Conservation (phyloP, 2,329 filamentous ascomycete species). For the Aspergillus japonicus region DNA sequence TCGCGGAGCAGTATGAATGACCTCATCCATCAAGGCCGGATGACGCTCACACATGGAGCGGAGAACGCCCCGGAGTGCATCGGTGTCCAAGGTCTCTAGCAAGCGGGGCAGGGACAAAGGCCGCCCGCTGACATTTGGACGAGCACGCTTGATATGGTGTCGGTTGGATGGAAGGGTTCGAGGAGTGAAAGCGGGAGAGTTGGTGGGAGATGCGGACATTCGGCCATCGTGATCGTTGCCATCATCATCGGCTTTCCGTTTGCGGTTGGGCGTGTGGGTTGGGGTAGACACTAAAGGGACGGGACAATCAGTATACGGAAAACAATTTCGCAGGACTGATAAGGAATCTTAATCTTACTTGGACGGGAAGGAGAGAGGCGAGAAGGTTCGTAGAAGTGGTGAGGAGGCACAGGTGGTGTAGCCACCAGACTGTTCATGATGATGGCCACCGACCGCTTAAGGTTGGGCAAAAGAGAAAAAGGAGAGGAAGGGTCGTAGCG, state of each 20-base stretch:
- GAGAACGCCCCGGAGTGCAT: slow-evolving; percentile 81
- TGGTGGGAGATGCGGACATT: slow-evolving; percentile 85
- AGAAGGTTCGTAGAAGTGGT: slow-evolving; percentile 58
- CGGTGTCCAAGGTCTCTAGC: slow-evolving; percentile 87
- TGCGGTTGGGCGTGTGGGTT: slow-evolving; percentile 53
- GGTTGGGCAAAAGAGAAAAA: slow-evolving; percentile 26
- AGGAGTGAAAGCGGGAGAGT: slow-evolving; percentile 72
- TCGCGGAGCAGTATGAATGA: slow-evolving; percentile 79
- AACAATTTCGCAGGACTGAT: neutral
- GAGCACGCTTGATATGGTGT: slow-evolving; percentile 63
- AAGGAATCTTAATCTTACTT: slow-evolving; percentile 47
- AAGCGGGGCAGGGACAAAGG: slow-evolving; percentile 70
- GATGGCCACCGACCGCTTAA: slow-evolving; percentile 35
- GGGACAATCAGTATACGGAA: slow-evolving; percentile 15
- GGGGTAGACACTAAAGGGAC: slow-evolving; percentile 38
- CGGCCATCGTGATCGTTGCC: slow-evolving; percentile 66
- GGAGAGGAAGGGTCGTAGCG: slow-evolving; percentile 21
- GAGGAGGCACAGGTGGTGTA: slow-evolving; percentile 60
- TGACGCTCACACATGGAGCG: slow-evolving; percentile 88
- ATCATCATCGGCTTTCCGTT: slow-evolving; percentile 85
- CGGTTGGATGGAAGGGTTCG: slow-evolving; percentile 66
- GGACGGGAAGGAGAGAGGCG: slow-evolving; percentile 60
- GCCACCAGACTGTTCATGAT: slow-evolving; percentile 63
- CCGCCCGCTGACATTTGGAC: slow-evolving; percentile 67
- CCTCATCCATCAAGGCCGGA: slow-evolving; percentile 79